Evolutionary conservation across 345 rosid genomes (phyloP).

Genomic region (Euclidium syriacum): DNA sequence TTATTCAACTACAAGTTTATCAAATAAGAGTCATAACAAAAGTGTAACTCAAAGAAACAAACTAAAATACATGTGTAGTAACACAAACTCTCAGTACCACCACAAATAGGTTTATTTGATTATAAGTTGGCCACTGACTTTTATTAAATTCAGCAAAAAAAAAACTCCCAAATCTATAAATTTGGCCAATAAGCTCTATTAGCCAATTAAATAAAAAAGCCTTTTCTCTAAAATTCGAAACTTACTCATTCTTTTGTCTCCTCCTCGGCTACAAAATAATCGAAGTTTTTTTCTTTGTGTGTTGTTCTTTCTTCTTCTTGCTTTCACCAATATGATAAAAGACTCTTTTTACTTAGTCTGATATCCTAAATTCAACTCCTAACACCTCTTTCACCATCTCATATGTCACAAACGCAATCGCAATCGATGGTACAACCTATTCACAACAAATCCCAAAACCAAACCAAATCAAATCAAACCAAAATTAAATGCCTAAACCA

Average conservation of each 20-base stretch:
- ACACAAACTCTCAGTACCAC: slow-evolving; percentile 22
- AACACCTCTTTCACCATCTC: slow-evolving; percentile 90
- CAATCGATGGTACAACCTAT: slow-evolving; percentile 97
- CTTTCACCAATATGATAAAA: background rate
- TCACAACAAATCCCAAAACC: too few species aligned
- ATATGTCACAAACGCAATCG: slow-evolving; percentile 90
- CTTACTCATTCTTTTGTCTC: too few species aligned
- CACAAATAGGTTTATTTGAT: slow-evolving; percentile 12
- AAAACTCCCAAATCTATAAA: slow-evolving; percentile 24
- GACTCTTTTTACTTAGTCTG: too few species aligned
- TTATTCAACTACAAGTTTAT: slow-evolving; percentile 22
- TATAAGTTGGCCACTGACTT: slow-evolving; percentile 22
- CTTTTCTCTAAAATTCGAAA: too few species aligned
- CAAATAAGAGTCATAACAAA: slow-evolving; percentile 14
- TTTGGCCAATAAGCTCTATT: slow-evolving; percentile 32
- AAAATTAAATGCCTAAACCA: too few species aligned
- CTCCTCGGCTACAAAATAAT: slow-evolving; percentile 69
- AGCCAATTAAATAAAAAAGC: too few species aligned
- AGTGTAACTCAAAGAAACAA: slow-evolving; percentile 1
- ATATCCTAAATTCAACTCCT: slow-evolving; percentile 92
- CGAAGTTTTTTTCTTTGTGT: slow-evolving; percentile 25
- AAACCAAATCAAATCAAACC: too few species aligned
- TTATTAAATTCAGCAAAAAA: slow-evolving; percentile 13
- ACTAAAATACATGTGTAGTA: slow-evolving; percentile 14
- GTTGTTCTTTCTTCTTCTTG: too few species aligned